phyloP scores from a whole-genome alignment of 2,329 filamentous ascomycete genomes.

The Fusarium lyarnte region DNA sequence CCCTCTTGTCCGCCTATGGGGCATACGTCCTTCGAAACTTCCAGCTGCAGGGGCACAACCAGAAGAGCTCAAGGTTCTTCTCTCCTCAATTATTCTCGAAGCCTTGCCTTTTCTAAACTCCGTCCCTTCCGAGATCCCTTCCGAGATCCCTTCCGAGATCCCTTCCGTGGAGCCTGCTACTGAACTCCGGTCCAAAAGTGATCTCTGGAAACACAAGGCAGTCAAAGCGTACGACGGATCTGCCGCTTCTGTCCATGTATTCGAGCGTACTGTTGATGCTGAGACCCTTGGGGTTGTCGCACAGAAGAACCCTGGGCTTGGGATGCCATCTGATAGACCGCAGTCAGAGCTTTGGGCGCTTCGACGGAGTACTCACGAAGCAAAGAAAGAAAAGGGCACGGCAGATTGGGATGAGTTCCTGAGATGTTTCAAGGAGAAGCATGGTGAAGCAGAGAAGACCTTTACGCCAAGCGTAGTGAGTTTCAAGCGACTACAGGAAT shows the following conservation, averaged over 20 bases:
- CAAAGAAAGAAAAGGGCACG: slow-evolving; percentile 60
- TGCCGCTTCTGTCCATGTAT: slow-evolving; percentile 61
- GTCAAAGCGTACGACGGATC: slow-evolving; percentile 61
- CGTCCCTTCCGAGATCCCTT: slow-evolving; percentile 54
- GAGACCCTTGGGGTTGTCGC: slow-evolving; percentile 54
- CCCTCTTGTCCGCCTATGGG: slow-evolving; percentile 64
- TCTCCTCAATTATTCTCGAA: slow-evolving; percentile 65
- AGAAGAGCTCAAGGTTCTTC: slow-evolving; percentile 60
- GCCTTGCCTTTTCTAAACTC: slow-evolving; percentile 67
- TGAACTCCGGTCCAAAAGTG: slow-evolving; percentile 17
- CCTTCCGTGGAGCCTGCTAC: slow-evolving; percentile 29
- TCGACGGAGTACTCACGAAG: slow-evolving; percentile 69
- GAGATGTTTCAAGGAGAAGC: slow-evolving; percentile 62
- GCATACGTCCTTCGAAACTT: slow-evolving; percentile 59
- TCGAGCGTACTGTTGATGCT: slow-evolving; percentile 59
- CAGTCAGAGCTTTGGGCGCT: slow-evolving; percentile 69
- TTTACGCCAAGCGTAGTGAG: slow-evolving; percentile 53
- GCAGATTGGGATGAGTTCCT: slow-evolving; percentile 73
- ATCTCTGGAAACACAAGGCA: slow-evolving; percentile 61
- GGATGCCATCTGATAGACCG: slow-evolving; percentile 31
- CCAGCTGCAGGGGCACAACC: slow-evolving; percentile 52
- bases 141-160: slow-evolving; percentile 54
- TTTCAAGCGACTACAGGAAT: slow-evolving; percentile 52
- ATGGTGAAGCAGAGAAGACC: slow-evolving; percentile 52
- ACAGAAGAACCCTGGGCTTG: slow-evolving; percentile 45